Conservation (phyloP, 2,329 filamentous ascomycete genomes). For the Reticulascus tulasneorum region DNA sequence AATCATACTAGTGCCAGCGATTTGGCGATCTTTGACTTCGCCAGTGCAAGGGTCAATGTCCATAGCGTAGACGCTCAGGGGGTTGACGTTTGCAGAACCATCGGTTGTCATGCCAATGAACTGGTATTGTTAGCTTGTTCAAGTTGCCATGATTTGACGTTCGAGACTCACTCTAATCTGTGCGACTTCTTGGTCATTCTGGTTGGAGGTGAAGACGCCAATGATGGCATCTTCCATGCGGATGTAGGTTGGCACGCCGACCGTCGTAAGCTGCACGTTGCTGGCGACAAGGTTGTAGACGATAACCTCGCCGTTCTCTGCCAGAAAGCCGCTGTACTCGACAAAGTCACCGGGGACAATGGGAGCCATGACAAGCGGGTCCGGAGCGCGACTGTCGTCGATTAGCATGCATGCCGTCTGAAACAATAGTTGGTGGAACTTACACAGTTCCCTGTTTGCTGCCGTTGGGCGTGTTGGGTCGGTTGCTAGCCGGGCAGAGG, state of each 20-base stretch:
- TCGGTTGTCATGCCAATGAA: conserved; percentile 36
- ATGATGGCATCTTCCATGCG: conserved; percentile 37
- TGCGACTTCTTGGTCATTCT: conserved; percentile 28
- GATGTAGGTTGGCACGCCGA: conserved; percentile 31
- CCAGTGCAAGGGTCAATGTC: conserved; percentile 39
- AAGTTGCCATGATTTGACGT: no score
- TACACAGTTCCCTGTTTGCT: conserved; percentile 15
- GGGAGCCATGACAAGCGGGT: conserved; percentile 35
- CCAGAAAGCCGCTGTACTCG: conserved; percentile 31
- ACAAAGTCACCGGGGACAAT: conserved; percentile 35
- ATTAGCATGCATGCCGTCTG: background rate
- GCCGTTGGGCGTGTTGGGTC: conserved; percentile 17
- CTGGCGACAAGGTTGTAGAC: conserved; percentile 29
- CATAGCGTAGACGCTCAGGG: conserved; percentile 31
- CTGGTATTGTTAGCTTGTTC: conserved; percentile 6
- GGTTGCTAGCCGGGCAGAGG: conserved; percentile 31
- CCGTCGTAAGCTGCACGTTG: conserved; percentile 34
- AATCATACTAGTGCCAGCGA: conserved; percentile 27
- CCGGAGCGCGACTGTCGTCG: conserved; percentile 25
- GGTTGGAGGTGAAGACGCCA: conserved; percentile 29
- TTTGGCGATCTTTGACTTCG: conserved; percentile 26
- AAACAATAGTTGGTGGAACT: background rate
- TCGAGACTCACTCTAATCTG: conserved; percentile 18
- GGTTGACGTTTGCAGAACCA: conserved; percentile 18
- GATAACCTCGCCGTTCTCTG: conserved; percentile 25